Conservation (phyloP, 1,284 basidiomycete species). For the Austroboletus rostrupii region DNA sequence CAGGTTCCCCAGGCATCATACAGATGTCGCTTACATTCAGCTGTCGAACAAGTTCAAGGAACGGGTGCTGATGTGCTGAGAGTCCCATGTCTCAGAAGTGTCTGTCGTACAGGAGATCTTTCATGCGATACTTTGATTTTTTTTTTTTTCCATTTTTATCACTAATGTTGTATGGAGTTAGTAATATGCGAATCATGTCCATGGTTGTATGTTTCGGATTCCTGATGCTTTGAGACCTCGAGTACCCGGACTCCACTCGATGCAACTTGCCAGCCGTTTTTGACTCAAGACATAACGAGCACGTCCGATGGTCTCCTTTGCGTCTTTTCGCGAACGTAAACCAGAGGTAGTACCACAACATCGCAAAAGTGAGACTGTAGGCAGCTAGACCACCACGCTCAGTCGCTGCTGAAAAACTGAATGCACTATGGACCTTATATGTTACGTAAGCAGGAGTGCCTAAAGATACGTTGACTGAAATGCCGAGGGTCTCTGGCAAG, state of each 20-base stretch:
- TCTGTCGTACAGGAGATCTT: slow-evolving; percentile 1
- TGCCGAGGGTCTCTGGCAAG: slow-evolving; percentile 58
- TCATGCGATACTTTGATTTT: too few relatives aligned
- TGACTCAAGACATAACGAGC: slow-evolving; percentile 16
- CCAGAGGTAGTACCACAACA: slow-evolving; percentile 46
- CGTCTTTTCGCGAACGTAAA: slow-evolving; percentile 31
- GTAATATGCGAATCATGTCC: too few relatives aligned
- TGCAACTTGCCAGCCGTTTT: too few relatives aligned
- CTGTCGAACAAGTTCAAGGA: slow-evolving; percentile 3
- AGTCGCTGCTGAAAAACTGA: too few relatives aligned
- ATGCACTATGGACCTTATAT: too few relatives aligned
- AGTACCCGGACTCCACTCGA: too few relatives aligned
- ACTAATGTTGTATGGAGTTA: too few relatives aligned
- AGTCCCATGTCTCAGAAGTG: neutral
- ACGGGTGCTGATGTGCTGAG: slow-evolving; percentile 1
- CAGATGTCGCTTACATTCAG: neutral
- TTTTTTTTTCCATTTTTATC: too few relatives aligned
- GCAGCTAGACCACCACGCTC: too few relatives aligned
- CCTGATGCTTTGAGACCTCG: too few relatives aligned
- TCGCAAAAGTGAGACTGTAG: slow-evolving; percentile 53
- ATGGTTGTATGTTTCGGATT: too few relatives aligned
- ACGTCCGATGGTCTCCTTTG: slow-evolving; percentile 31
- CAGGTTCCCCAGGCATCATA: neutral
- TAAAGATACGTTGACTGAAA: slow-evolving; percentile 62
- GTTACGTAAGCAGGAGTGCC: too few relatives aligned